phyloP scores from a whole-genome alignment of 2,329 filamentous ascomycete genomes.

The Amylocarpus encephaloides region DNA sequence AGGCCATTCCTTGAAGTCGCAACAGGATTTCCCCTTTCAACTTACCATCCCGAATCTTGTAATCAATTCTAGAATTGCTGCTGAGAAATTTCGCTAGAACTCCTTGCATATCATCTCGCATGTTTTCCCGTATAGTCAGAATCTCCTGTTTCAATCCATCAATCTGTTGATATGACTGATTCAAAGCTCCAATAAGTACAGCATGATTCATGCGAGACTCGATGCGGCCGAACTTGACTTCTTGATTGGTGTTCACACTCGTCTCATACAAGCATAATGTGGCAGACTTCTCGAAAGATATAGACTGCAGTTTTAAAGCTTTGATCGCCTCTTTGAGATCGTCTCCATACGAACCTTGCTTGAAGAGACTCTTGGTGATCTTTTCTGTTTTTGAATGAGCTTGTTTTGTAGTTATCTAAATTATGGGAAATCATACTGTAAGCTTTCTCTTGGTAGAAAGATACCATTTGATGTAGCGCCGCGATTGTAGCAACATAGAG shows the following conservation, averaged over 20 bases:
- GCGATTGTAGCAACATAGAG: background rate
- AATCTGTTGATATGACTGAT: background rate
- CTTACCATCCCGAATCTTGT: background rate
- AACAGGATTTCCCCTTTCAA: background rate
- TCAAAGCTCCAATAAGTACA: background rate
- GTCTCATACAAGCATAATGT: background rate
- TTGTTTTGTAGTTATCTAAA: background rate
- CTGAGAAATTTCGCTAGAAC: background rate
- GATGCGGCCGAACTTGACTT: background rate
- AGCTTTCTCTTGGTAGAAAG: background rate
- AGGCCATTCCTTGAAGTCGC: background rate
- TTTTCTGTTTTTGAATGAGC: background rate
- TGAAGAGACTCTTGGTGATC: background rate
- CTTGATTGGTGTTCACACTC: background rate
- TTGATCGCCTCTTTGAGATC: background rate
- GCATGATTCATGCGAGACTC: background rate
- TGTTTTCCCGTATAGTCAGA: background rate
- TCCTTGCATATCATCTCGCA: background rate
- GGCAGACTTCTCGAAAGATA: background rate
- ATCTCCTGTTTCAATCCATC: background rate
- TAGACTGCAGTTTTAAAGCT: background rate
- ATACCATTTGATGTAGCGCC: background rate
- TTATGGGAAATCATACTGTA: background rate
- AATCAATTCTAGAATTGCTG: background rate
- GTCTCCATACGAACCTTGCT: background rate